Evolutionary conservation across 1,284 basidiomycete species (phyloP), one percentile per base, ranked within the genome.

Genomic region (Jaminaea rosea): DNA sequence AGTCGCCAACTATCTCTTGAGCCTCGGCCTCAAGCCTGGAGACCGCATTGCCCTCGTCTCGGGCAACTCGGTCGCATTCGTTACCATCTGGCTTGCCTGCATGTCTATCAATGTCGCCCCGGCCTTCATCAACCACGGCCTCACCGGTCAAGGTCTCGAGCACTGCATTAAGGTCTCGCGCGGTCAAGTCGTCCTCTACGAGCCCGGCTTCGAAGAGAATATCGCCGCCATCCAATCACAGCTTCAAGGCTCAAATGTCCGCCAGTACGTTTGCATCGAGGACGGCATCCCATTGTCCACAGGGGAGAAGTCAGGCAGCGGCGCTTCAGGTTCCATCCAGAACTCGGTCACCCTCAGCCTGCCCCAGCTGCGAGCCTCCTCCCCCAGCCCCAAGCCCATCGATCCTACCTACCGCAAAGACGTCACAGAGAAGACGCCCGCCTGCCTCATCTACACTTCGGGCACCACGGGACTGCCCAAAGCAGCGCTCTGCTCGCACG

Each of bases 61-160:
- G 62, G 59, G 60, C 53, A 71, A 71, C 58, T 62, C 58, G 41
- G 62, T 62, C 7, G 56, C 60, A 24, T 67, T 64, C 46, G 21
- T 62, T 27, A 53, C 60, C 37, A 54, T 67, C 53, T 71, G 60
- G 62, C 56, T 67, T 24, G 68, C 64, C 0, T 70, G 64, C 53
- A 57, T 71, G 65, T 53, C 50, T 45, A 58, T 63, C 60, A 61
- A 70, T 39, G 58, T 65, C 21, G 47, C 68, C 3, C 73, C 74
- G 4, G 74, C 69, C 1, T 74, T 75, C 55, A 72, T 75, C 61
- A 75, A 75, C 61, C 67, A 65, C 59, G 67, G 66, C 45, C 56
- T 75, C 23, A 69, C 67, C 8, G 72, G 58, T 39, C 53, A 58
- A 11, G 63, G 65, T 4, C 55, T 75, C 19, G 44, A 58, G 17